Percentiles rank a stretch among this genome's conserved stretches.
Conservation (phyloP, 164 flowering plant species). For the Kingdonia uniflora region DNA sequence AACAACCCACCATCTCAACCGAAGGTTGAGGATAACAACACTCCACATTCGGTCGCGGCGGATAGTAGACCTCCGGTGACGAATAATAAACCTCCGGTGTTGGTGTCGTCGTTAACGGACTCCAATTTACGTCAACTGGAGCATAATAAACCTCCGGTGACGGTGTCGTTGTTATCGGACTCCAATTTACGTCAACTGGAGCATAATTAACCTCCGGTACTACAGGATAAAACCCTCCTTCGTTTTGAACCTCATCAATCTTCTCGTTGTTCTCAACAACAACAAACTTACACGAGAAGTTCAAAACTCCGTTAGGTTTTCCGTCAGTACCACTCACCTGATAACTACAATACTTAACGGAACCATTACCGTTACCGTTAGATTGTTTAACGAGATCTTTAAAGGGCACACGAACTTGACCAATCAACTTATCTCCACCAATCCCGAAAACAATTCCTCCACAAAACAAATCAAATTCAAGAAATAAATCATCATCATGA, state of each 20-base stretch:
- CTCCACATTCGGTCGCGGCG: too few relatives aligned
- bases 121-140: too few relatives aligned
- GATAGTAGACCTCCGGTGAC: too few relatives aligned
- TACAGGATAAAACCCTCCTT: neutral
- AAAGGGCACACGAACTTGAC: slow-evolving; percentile 42
- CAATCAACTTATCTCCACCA: slow-evolving; percentile 33
- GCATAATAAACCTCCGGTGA: too few relatives aligned
- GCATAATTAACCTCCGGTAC: neutral
- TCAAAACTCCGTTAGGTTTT: slow-evolving; percentile 40
- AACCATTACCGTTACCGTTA: slow-evolving; percentile 21
- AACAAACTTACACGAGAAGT: slow-evolving; percentile 34
- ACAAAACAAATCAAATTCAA: slow-evolving; percentile 28
- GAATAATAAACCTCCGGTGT: too few relatives aligned
- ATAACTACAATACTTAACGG: slow-evolving; percentile 30
- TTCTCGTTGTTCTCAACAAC: neutral
- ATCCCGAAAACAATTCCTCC: slow-evolving; percentile 9
- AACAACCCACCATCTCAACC: too few relatives aligned
- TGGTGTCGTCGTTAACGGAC: too few relatives aligned
- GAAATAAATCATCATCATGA: slow-evolving; percentile 15
- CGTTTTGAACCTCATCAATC: neutral
- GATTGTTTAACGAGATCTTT: slow-evolving; percentile 22
- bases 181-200: neutral
- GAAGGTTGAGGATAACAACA: too few relatives aligned
- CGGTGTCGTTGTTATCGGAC: too few relatives aligned
- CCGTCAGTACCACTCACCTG: slow-evolving; percentile 34